A percentile compares a stretch with the other conserved stretches of the same genome.
These are phyloP conservation scores for Starmera pachycereana DNA, from an alignment of 805 yeast genomes.

Conservation along the genomic window DNA sequence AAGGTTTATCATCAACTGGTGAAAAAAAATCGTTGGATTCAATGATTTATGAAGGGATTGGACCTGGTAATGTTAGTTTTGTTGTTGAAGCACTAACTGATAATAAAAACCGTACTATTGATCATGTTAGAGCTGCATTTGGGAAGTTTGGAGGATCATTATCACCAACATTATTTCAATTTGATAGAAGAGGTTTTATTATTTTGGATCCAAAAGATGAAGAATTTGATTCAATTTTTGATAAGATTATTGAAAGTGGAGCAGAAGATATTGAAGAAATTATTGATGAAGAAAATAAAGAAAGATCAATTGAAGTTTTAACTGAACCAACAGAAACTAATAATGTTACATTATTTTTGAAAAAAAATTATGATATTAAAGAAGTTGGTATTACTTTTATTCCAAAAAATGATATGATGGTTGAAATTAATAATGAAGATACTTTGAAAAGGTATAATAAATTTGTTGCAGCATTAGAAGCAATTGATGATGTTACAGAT, in stretches of 20 bases:
- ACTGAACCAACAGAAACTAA: conserved; percentile 61
- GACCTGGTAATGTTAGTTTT: conserved; percentile 85
- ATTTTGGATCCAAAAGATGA: conserved; percentile 33
- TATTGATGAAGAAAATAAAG: conserved; percentile 14
- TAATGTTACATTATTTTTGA: conserved; percentile 46
- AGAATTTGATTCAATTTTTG: conserved; percentile 59
- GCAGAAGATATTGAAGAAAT: conserved; percentile 66
- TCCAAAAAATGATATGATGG: conserved; percentile 51
- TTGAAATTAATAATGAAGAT: conserved; percentile 44
- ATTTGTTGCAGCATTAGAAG: conserved; percentile 54
- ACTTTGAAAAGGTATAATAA: conserved; percentile 41
- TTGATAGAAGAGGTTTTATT: conserved; percentile 70
- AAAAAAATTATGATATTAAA: conserved; percentile 42
- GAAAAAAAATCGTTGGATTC: conserved; percentile 36
- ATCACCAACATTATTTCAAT: conserved; percentile 71
- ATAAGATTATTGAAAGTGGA: conserved; percentile 64
- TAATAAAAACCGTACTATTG: conserved; percentile 74
- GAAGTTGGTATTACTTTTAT: conserved; percentile 65
- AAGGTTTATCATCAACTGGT: conserved; percentile 47
- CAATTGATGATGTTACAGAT: conserved; percentile 75
- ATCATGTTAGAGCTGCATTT: conserved; percentile 64
- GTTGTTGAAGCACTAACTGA: conserved; percentile 84
- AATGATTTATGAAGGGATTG: conserved; percentile 79
- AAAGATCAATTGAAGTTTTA: conserved; percentile 33
- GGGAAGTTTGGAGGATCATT: conserved; percentile 58